Percentiles rank a stretch among this genome's conserved stretches.
These are phyloP conservation scores for Diospyros lotus DNA, from an alignment of 148 eudicot species.

Conservation along the genomic window DNA sequence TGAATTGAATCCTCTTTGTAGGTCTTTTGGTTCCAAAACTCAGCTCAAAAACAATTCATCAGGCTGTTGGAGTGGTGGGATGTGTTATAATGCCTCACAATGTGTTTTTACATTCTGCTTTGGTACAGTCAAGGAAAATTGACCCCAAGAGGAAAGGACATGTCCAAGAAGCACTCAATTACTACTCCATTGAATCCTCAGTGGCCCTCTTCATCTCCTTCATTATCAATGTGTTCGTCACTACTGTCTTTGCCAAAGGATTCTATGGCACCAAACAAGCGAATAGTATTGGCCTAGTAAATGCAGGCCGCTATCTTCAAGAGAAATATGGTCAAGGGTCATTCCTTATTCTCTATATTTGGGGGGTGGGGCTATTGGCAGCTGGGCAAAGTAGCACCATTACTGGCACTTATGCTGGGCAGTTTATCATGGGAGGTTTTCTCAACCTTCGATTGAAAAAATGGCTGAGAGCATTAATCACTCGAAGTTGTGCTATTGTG, in stretches of 20 bases:
- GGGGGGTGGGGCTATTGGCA: slow-evolving; percentile 93
- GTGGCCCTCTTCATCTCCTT: slow-evolving; percentile 64
- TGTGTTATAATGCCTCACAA: slow-evolving; percentile 91
- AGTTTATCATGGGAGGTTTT: slow-evolving; percentile 89
- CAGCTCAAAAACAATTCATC: slow-evolving; percentile 54
- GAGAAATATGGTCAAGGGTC: slow-evolving; percentile 73
- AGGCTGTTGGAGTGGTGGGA: slow-evolving; percentile 86
- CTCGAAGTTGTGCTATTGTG: slow-evolving; percentile 83
- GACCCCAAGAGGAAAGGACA: slow-evolving; percentile 58
- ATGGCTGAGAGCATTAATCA: slow-evolving; percentile 76
- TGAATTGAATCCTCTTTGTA: slow-evolving; percentile 24
- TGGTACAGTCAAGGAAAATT: slow-evolving; percentile 77
- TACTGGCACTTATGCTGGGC: slow-evolving; percentile 90
- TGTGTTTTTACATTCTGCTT: slow-evolving; percentile 80
- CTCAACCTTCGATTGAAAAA: slow-evolving; percentile 66
- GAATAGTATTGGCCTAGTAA: slow-evolving; percentile 57
- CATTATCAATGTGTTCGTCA: slow-evolving; percentile 68
- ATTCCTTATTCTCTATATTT: slow-evolving; percentile 71
- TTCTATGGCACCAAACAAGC: slow-evolving; percentile 67
- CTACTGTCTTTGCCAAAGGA: slow-evolving; percentile 85
- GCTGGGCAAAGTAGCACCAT: slow-evolving; percentile 94
- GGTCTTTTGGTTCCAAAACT: slow-evolving; percentile 77
- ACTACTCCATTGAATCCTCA: slow-evolving; percentile 74
- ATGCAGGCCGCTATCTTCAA: slow-evolving; percentile 76
- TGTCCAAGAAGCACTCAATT: slow-evolving; percentile 80